Evolutionary conservation across 2,329 filamentous ascomycete genomes (phyloP), one percentile per base, ranked within the genome.

Genomic region (Epichloe elymi): DNA sequence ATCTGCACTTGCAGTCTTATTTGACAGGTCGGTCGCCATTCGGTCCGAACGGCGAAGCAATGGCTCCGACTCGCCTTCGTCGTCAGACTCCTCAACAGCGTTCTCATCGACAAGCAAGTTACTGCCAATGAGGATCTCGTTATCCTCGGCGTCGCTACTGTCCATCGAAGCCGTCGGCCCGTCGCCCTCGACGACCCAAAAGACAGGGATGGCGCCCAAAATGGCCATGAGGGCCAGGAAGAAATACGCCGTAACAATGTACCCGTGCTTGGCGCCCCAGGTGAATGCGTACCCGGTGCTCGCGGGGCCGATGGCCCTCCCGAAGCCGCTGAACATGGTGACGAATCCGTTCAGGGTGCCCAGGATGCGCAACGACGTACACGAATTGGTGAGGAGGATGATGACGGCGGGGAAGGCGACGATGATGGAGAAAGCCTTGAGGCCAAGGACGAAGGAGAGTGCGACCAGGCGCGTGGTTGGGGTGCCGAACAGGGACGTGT

Each of bases 341-440:
- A 88, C 90, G 54, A 95, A 82, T 3, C 91, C 93, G 61, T 97
- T 97, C 51, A 97, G 70, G 0, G 90, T 96, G 1, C 89, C 90
- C 5, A 97, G 76, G 10, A 95, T 79, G 42, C 58, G 60, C 15
- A 95, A 70, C 50, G 84, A 89, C 1, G 75, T 69, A 4, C 88
- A 88, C 10, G 84, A 88, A 67, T 96, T 96, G 30, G 90, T 96
- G 38, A 97, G 76, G 46, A 97, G 74, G 58, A 97, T 96, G 5
- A 88, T 95, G 26, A 79, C 84, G 60, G 87, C 93, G 0, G 93
- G 91, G 64, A 96, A 96, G 1, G 85, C 85, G 60, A 96, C 84
- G 56, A 94, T 93, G 53, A 83, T 81, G 39, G 78, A 79, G 50
- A 86, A 76, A 10, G 85, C 83, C 65, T 95, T 94, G 60, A 83